Evolutionary conservation across 176 grass and related monocot species (phyloP).

Genomic region (Puccinellia tenuiflora): DNA sequence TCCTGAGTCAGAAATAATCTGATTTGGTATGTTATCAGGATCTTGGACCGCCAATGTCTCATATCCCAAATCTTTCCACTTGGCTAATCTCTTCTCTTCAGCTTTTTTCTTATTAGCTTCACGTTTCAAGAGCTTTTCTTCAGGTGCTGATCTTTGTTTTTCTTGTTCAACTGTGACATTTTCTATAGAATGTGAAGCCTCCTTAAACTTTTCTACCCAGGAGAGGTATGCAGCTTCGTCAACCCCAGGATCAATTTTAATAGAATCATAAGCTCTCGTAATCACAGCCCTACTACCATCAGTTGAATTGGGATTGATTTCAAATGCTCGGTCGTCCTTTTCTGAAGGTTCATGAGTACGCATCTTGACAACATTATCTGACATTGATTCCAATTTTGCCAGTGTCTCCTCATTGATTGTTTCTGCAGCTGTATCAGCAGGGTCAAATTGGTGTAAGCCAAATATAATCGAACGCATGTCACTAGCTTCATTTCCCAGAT

Average conservation of each 20-base stretch:
- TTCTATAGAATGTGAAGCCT: constrained; percentile 52
- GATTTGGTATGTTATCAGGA: constrained; percentile 44
- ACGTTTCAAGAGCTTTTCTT: constrained; percentile 57
- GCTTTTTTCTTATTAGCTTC: constrained; percentile 71
- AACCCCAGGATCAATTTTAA: constrained; percentile 54
- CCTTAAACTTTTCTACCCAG: constrained; percentile 91
- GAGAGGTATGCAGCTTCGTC: constrained; percentile 76
- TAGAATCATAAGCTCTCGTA: constrained; percentile 42
- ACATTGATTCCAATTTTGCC: constrained; percentile 63
- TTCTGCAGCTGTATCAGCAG: constrained; percentile 35
- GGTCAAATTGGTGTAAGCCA: constrained; percentile 69
- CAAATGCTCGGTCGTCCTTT: constrained; percentile 52
- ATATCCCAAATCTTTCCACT: constrained; percentile 80
- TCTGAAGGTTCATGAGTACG: constrained; percentile 48
- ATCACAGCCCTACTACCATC: constrained; percentile 17
- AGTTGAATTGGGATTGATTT: constrained; percentile 66
- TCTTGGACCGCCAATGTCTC: constrained; percentile 57
- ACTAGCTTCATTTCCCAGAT: constrained; percentile 52
- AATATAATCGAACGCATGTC: constrained; percentile 81
- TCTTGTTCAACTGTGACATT: constrained; percentile 35
- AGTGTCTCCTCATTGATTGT: constrained; percentile 41
- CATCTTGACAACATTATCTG: constrained; percentile 66
- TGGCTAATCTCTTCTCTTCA: constrained; percentile 75
- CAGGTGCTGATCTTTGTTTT: constrained; percentile 44
- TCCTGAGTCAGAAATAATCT: constrained; percentile 47